These are phyloP conservation scores for Cladophialophora carrionii DNA, from an alignment of 2,329 filamentous ascomycete genomes.

Conservation along the genomic window DNA sequence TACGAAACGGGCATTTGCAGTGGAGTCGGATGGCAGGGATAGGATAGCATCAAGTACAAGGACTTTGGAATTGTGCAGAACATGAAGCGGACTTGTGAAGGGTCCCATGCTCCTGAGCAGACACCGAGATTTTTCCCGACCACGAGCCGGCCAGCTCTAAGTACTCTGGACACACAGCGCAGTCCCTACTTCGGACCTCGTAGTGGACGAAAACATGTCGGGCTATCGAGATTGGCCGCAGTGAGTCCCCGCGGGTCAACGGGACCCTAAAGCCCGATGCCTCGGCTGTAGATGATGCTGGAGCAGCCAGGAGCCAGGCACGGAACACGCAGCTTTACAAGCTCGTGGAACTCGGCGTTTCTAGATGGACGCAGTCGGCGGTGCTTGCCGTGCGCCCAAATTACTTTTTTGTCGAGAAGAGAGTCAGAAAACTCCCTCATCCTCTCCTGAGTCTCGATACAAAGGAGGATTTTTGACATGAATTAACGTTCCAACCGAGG, in stretches of 20 bases:
- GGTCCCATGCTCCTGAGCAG: background rate
- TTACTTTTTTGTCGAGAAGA: background rate
- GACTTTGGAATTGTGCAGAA: background rate
- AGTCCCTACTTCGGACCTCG: background rate
- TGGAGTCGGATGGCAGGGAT: conserved; percentile 2
- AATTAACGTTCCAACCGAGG: background rate
- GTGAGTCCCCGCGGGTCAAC: background rate
- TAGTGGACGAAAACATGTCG: conserved; percentile 21
- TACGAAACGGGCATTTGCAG: background rate
- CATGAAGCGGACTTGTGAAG: background rate
- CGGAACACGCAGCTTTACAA: background rate
- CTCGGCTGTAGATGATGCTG: conserved; percentile 6
- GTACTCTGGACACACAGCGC: too few species aligned
- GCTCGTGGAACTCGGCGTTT: conserved; percentile 15
- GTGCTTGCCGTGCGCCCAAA: conserved; percentile 5
- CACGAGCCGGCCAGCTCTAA: background rate
- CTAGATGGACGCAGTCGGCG: conserved; percentile 2
- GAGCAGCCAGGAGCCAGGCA: background rate
- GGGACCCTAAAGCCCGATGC: conserved; percentile 6
- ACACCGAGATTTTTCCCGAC: conserved; percentile 9
- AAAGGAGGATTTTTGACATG: background rate
- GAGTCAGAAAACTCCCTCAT: background rate
- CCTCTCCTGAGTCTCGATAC: background rate
- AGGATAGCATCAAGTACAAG: background rate
- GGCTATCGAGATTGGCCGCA: conserved; percentile 2